Conservation (phyloP, 768 basidiomycete genomes). For the Phanerochaete carnosa region DNA sequence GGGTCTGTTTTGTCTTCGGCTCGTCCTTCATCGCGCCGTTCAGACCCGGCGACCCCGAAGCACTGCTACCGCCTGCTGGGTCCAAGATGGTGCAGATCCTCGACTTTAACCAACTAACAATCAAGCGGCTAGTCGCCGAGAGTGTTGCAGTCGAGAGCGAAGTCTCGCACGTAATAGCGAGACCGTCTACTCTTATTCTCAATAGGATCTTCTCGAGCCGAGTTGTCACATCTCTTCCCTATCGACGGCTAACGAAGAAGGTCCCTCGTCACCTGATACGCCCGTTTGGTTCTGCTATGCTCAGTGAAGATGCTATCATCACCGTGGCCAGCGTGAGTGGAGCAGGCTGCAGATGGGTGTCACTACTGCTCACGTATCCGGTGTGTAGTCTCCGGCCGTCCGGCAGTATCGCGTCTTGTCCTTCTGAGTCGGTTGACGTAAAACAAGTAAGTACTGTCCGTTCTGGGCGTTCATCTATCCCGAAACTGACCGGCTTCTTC, state of each 20-base stretch:
- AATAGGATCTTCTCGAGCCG: conserved; percentile 35
- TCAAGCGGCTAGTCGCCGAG: conserved; percentile 25
- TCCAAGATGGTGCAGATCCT: conserved; percentile 35
- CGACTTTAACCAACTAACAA: conserved; percentile 49
- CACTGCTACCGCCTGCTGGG: not conserved
- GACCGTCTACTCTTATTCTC: conserved; percentile 20
- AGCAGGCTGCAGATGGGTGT: not conserved
- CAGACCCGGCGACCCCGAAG: not conserved
- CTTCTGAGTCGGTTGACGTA: conserved; percentile 16
- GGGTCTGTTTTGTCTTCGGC: conserved; percentile 60
- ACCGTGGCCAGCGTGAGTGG: conserved; percentile 34
- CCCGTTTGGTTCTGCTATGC: conserved; percentile 37
- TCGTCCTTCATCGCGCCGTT: conserved; percentile 37
- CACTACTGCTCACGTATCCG: not conserved
- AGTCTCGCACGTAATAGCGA: conserved; percentile 6
- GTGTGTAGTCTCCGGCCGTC: conserved; percentile 2
- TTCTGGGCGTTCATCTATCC: not conserved
- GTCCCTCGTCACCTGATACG: conserved; percentile 8
- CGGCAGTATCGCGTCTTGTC: conserved; percentile 23
- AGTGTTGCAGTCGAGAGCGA: conserved; percentile 17
- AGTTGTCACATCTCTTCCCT: conserved; percentile 46
- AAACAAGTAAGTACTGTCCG: not conserved
- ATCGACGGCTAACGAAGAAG: conserved; percentile 29
- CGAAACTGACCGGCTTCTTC: conserved; percentile 3
- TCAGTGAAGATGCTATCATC: conserved; percentile 55